These are phyloP conservation scores for Sporothrix brunneoviolacea DNA, from an alignment of 2,329 filamentous ascomycete genomes.

Conservation along the genomic window DNA sequence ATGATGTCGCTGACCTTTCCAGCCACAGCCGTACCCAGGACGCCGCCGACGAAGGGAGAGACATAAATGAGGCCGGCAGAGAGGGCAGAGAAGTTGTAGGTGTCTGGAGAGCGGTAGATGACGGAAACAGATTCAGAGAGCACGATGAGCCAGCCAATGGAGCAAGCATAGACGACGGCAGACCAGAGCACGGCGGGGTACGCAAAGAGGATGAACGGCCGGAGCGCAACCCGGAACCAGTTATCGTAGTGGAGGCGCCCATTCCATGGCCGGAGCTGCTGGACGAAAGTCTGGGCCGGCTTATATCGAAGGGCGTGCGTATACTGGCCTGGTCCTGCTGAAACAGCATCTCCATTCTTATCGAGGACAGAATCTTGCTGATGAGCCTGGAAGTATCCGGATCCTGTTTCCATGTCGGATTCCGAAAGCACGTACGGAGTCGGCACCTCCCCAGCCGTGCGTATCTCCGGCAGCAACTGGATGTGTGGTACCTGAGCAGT, in stretches of 20 bases:
- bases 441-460: too few relatives aligned
- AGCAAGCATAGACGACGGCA: conserved; percentile 74
- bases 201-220: conserved; percentile 78
- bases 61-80: conserved; percentile 81
- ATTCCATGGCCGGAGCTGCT: conserved; percentile 70
- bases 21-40: conserved; percentile 86
- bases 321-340: conserved; percentile 38
- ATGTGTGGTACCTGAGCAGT: too few relatives aligned
- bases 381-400: too few relatives aligned
- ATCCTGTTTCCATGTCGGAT: too few relatives aligned
- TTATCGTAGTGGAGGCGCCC: conserved; percentile 71
- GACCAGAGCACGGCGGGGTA: conserved; percentile 92
- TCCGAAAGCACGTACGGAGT: too few relatives aligned
- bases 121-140: conserved; percentile 79
- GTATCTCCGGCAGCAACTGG: too few relatives aligned
- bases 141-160: conserved; percentile 92
- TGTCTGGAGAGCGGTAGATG: conserved; percentile 63
- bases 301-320: conserved; percentile 62
- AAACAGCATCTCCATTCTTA: not conserved
- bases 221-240: conserved; percentile 69
- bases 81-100: conserved; percentile 75
- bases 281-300: conserved; percentile 62
- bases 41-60: conserved; percentile 79
- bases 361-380: too few relatives aligned
- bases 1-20: conserved; percentile 82